These are phyloP conservation scores for Staphylotrichum tortipilum DNA, from an alignment of 495 filamentous ascomycete genomes.

Conservation along the genomic window DNA sequence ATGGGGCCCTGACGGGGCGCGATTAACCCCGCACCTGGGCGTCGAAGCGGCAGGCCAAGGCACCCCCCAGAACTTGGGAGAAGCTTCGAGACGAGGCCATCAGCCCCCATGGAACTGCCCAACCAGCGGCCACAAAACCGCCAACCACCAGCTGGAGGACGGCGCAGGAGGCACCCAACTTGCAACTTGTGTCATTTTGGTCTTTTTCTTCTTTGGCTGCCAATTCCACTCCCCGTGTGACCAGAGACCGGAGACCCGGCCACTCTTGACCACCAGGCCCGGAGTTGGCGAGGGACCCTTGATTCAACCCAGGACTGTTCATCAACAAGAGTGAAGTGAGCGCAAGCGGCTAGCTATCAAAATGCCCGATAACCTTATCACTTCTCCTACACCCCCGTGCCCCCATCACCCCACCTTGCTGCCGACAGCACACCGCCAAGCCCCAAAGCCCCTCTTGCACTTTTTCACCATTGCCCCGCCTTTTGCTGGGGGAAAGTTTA, in stretches of 20 bases:
- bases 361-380: neutral
- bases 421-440: slow-evolving; percentile 3
- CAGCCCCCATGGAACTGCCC: no score
- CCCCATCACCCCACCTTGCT: slow-evolving; percentile 12
- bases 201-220: no score
- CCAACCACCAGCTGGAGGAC: no score
- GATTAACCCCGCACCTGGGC: slow-evolving; percentile 22
- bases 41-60: slow-evolving; percentile 15
- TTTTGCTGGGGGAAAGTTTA: neutral
- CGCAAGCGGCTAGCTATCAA: slow-evolving; percentile 2
- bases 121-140: no score
- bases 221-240: no score
- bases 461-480: neutral
- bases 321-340: no score
- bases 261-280: no score
- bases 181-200: no score
- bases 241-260: no score
- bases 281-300: no score
- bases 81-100: slow-evolving; percentile 20
- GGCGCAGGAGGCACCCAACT: no score
- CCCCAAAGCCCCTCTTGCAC: neutral
- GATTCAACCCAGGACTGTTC: no score
- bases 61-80: slow-evolving; percentile 19
- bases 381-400: neutral
- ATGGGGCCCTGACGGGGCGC: slow-evolving; percentile 10